These are phyloP conservation scores for Aspergillus fijiensis DNA, from an alignment of 2,329 filamentous ascomycete genomes.

Conservation along the genomic window DNA sequence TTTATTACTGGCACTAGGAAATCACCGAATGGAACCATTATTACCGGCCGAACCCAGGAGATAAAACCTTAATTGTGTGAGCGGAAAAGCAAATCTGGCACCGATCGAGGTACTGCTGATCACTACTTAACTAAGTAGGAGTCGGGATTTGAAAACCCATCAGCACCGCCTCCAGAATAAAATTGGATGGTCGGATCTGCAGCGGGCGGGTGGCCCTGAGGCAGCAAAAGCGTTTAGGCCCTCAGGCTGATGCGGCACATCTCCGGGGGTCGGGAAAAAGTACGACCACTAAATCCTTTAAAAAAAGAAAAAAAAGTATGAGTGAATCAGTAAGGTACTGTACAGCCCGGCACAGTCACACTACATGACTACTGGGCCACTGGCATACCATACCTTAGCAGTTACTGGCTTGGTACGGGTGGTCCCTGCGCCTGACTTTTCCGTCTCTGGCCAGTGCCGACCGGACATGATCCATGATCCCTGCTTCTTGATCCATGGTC, in stretches of 20 bases:
- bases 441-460: neutral
- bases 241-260: too few species aligned
- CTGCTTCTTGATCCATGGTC: neutral
- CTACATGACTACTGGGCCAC: neutral
- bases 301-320: too few species aligned
- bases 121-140: constrained; percentile 4
- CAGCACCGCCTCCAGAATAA: neutral
- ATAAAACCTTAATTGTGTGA: neutral
- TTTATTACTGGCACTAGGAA: neutral
- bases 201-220: neutral
- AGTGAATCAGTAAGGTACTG: neutral
- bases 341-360: too few species aligned
- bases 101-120: constrained; percentile 6
- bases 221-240: neutral
- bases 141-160: neutral
- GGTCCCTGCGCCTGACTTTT: neutral
- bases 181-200: neutral
- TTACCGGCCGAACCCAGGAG: constrained; percentile 3
- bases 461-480: neutral
- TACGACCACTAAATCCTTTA: neutral
- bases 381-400: neutral
- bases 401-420: neutral
- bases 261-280: neutral
- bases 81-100: constrained; percentile 8
- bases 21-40: neutral